Percentiles rank a stretch among this genome's conserved stretches.
Evolutionary conservation across 2,329 filamentous ascomycete genomes (phyloP).

Genomic region (Fusarium coicis): DNA sequence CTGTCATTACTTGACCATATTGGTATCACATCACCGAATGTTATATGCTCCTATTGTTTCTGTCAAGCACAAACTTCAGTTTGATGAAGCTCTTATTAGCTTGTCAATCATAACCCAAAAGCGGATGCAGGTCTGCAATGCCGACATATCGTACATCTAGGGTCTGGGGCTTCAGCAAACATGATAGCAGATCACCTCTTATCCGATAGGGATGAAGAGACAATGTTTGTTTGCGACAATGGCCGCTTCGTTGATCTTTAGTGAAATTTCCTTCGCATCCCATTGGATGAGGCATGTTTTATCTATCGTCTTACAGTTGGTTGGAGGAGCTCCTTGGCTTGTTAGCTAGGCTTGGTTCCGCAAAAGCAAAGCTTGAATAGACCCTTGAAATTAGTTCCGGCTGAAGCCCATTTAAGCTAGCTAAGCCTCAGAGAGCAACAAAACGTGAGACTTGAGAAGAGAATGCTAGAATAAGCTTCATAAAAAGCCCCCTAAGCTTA

Average conservation of each 20-base stretch:
- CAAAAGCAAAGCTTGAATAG: conserved; percentile 19
- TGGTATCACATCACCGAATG: background rate
- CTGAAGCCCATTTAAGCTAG: conserved; percentile 3
- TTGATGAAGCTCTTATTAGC: background rate
- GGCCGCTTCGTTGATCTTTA: background rate
- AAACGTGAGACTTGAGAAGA: background rate
- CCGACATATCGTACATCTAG: background rate
- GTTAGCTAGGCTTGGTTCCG: background rate
- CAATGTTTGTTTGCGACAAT: background rate
- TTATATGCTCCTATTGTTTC: background rate
- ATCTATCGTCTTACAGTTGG: background rate
- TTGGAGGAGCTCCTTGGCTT: background rate
- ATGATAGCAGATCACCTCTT: background rate
- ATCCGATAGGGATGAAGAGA: background rate
- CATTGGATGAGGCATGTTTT: background rate
- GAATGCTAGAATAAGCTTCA: background rate
- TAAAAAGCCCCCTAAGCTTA: background rate
- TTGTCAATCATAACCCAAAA: background rate
- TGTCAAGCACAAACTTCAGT: background rate
- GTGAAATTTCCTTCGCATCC: background rate
- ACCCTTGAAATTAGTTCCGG: conserved; percentile 30
- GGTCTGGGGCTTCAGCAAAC: background rate
- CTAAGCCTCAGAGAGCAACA: background rate
- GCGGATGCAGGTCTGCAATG: background rate
- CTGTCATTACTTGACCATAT: background rate